Evolutionary conservation across 108 stramenopile genomes (phyloP), one percentile per base, ranked within the genome.

Genomic region (Pseudonitzschia multiseries): DNA sequence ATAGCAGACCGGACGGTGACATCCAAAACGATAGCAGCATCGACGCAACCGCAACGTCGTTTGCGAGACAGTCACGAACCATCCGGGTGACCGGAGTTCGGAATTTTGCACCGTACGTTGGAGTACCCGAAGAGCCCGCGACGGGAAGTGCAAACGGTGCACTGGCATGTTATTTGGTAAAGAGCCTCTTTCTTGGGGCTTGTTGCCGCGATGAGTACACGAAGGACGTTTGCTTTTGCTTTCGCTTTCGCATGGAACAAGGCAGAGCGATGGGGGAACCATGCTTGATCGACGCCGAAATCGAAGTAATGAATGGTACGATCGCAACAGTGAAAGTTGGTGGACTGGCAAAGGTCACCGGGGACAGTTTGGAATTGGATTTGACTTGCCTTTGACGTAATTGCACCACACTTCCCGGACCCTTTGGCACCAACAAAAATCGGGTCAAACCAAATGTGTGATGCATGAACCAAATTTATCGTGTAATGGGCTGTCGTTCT

Each of bases 211-310:
- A 18, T 56, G 54, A 20, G 9, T 12, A 26, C 54, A 24, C 13
- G 21, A 24, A 26, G 13, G 2, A 13, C 26, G 24, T 56, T 26
- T 26, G 21, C 22, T 56, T 56, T 56, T 20, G 54, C 9, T 56
- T 56, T 56, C 10, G 24, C n/a, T n/a, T n/a, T n/a, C n/a, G n/a
- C n/a, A 24, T 56, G n/a, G 54, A 56, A 26, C 54, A 56, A 56
- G 54, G 54, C 26, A 56, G 20, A 26, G 54, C 54, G 9, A 56
- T 56, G 54, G 54, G 54, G 24, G 54, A 56, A 56, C 54, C 54
- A 2, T 56, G 54, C 24, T 56, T 56, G 54, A 24, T 56, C 54
- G 54, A 56, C 21, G 54, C 54, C 13, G 54, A 56, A 26, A 56
- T 56, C 54, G 54, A 56, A 56, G 54, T 56, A 9, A 20, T 26